Percentiles rank a stretch among this genome's conserved stretches.
These are phyloP conservation scores for Trichosporon sp. DNA, from an alignment of 1,284 basidiomycete species.

Conservation along the genomic window DNA sequence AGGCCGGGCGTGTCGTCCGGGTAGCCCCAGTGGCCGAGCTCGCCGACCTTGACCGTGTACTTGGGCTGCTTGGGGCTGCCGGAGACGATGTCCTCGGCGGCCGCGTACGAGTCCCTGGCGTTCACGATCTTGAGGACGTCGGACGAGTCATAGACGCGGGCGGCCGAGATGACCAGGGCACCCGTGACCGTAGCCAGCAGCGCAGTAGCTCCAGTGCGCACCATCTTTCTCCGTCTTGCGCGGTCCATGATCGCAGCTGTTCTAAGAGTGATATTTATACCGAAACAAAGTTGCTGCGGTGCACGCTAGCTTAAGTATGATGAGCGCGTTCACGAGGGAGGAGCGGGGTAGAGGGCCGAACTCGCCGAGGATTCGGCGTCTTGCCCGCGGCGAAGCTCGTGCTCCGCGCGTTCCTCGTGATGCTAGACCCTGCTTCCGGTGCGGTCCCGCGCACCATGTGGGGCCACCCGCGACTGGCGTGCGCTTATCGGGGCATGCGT, in stretches of 20 bases:
- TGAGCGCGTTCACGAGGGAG: not conserved
- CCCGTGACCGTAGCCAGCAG: not conserved
- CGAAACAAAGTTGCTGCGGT: not conserved
- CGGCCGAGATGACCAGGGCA: not conserved
- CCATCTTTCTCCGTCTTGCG: not conserved
- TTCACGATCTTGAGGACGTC: not conserved
- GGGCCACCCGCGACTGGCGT: not conserved
- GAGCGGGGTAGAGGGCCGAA: not conserved
- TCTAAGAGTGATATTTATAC: not conserved
- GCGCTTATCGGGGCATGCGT: not conserved
- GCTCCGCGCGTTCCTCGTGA: not conserved
- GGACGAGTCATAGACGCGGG: not conserved
- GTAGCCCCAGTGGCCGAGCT: not conserved
- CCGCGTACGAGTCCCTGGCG: not conserved
- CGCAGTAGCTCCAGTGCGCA: not conserved
- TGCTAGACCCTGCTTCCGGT: not conserved
- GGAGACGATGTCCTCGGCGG: not conserved
- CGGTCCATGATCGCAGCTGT: not conserved
- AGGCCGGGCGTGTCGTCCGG: constrained; percentile 11
- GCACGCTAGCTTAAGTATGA: not conserved
- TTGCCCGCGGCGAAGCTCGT: not conserved
- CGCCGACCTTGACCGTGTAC: constrained; percentile 7
- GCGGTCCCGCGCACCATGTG: not conserved
- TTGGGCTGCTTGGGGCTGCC: not conserved
- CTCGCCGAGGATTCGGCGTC: not conserved